These are phyloP conservation scores for Candida dajiaensis DNA, from an alignment of 805 yeast species.

Conservation along the genomic window DNA sequence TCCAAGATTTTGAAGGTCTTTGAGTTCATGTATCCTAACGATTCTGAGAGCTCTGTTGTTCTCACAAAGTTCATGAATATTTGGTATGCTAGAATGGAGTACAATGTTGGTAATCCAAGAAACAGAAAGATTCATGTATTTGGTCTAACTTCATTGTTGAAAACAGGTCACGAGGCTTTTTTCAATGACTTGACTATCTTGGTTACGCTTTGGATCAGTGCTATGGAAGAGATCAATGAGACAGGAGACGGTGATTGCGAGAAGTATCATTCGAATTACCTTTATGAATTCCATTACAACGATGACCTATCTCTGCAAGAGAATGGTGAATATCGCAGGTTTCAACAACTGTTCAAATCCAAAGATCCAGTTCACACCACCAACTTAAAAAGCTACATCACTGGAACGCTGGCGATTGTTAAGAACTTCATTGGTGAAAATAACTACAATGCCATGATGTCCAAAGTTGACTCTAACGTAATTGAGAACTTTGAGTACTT, in stretches of 20 bases:
- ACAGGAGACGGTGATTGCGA: slow-evolving; percentile 47
- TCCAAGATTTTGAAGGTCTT: slow-evolving; percentile 21
- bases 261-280: slow-evolving; percentile 41
- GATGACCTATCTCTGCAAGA: slow-evolving; percentile 20
- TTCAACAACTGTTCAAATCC: slow-evolving; percentile 29
- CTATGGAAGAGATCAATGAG: slow-evolving; percentile 76
- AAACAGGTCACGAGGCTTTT: slow-evolving; percentile 28
- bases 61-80: slow-evolving; percentile 26
- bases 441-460: slow-evolving; percentile 6
- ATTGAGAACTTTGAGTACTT: slow-evolving; percentile 23
- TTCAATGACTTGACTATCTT: slow-evolving; percentile 27
- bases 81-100: slow-evolving; percentile 41
- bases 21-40: slow-evolving; percentile 24
- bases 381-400: slow-evolving; percentile 40
- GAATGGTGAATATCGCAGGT: slow-evolving; percentile 40
- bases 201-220: slow-evolving; percentile 40
- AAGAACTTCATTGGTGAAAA: slow-evolving; percentile 11
- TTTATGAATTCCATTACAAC: slow-evolving; percentile 22
- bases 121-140: slow-evolving; percentile 63
- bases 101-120: slow-evolving; percentile 66
- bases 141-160: slow-evolving; percentile 50
- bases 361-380: slow-evolving; percentile 52
- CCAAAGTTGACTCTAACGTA: slow-evolving; percentile 10
- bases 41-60: slow-evolving; percentile 20
- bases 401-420: slow-evolving; percentile 18